Evolutionary conservation across 768 basidiomycete genomes (phyloP), one percentile per base, ranked within the genome.

Genomic region (Boletus sensibilis): DNA sequence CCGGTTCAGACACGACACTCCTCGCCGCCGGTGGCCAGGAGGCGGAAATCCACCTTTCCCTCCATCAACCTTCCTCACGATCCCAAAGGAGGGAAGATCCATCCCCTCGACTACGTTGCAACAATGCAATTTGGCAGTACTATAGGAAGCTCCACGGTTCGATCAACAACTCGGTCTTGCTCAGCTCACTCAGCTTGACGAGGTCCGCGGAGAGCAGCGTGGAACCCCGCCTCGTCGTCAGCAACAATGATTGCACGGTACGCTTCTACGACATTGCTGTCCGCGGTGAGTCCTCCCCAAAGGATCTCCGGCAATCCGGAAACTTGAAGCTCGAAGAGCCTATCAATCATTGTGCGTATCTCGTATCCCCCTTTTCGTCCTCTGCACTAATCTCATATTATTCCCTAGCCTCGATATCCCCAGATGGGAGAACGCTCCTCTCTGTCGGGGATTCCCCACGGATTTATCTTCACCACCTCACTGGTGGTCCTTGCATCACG

Each of bases 401-500:
- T 20, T 58, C 45, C 40, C 42, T 52, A 95, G 92, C 91, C 5
- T 94, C 94, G 10, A 82, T 98, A 63, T 94, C 93, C 0, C 93
- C 92, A 0, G 92, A 96, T 64, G 89, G 93, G 1, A 82, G 84
- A 43, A 93, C 88, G 0, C 79, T 98, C 14, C 82, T 97, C 1
- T 92, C 88, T 3, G 94, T 95, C 0, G 94, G 95, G 23, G 94
- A 98, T 68, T 94, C 93, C 11, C 84, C 86, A 42, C 87, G 92
- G 55, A 86, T 95, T 12, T 89, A 86, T 67, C 80, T 98, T 14
- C 90, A 94, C 65, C 83, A 85, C 52, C 79, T 95, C 57, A 80
- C 83, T 2, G 87, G 87, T 39, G 85, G 88, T 29, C 73, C 80
- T 14, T 74, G 68, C 27, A 75, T 89, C 60, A 74, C 82, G 4